Conservation (phyloP, 345 rosid genomes). For the Salix brachista region DNA sequence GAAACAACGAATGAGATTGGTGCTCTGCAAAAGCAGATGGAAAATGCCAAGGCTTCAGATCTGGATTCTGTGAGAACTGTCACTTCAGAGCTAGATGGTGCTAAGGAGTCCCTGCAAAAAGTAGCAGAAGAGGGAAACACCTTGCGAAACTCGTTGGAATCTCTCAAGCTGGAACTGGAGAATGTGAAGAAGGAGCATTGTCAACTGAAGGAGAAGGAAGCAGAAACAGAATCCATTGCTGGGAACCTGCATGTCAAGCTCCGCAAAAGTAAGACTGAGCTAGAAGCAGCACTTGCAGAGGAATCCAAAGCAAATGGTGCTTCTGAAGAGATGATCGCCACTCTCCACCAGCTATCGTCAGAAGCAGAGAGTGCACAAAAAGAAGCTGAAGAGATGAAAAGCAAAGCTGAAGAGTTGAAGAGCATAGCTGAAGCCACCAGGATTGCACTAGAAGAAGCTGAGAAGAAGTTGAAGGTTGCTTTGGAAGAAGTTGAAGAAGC, state of each 20-base stretch:
- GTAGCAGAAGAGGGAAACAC: conserved; percentile 72
- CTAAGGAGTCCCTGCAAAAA: conserved; percentile 71
- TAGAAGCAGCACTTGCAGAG: conserved; percentile 56
- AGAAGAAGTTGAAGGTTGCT: conserved; percentile 60
- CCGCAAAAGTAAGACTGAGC: conserved; percentile 68
- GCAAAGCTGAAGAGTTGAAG: conserved; percentile 58
- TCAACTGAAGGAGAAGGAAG: conserved; percentile 73
- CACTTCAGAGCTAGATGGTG: conserved; percentile 72
- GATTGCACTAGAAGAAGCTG: conserved; percentile 61
- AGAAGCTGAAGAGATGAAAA: conserved; percentile 77
- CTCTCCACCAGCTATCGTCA: conserved; percentile 59
- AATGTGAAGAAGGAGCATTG: conserved; percentile 66
- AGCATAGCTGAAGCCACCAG: conserved; percentile 61
- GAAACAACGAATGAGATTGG: conserved; percentile 59
- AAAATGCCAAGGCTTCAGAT: conserved; percentile 71
- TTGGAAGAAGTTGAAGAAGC: conserved; percentile 89
- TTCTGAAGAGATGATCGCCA: conserved; percentile 73
- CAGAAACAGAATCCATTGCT: conserved; percentile 74
- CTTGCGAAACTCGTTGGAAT: conserved; percentile 54
- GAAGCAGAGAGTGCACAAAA: conserved; percentile 63
- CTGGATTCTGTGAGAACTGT: conserved; percentile 60
- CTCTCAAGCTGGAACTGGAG: conserved; percentile 66
- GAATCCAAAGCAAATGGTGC: conserved; percentile 65
- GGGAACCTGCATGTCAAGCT: conserved; percentile 81
- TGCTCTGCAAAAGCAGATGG: conserved; percentile 60